Conservation (phyloP, 352 stramenopile genomes). For the Blastocystis sp. region DNA sequence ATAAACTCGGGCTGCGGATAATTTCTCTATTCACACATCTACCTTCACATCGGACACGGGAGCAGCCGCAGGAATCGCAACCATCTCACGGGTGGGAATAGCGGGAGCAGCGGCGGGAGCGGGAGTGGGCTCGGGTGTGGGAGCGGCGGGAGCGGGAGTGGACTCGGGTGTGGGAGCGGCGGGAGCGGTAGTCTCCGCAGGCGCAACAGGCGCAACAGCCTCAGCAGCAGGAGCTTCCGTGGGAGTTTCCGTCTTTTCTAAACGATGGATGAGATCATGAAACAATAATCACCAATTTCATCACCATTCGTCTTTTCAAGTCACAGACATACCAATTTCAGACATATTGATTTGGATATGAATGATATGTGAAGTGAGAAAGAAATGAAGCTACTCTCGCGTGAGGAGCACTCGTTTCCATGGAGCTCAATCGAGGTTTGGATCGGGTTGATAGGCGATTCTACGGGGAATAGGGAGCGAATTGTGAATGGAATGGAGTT, state of each 20-base stretch:
- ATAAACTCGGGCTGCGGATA: constrained; percentile 30
- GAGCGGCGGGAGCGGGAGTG: background rate
- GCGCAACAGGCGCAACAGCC: background rate
- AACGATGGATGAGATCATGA: background rate
- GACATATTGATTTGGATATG: background rate
- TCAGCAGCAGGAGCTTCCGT: background rate
- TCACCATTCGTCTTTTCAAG: background rate
- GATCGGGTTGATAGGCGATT: too few relatives aligned
- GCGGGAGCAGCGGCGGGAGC: background rate
- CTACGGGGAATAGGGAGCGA: too few relatives aligned
- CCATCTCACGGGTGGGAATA: background rate
- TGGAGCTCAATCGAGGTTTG: too few relatives aligned
- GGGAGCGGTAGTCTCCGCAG: too few relatives aligned
- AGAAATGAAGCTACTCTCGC: too few relatives aligned
- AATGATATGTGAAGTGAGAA: background rate
- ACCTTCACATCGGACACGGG: background rate
- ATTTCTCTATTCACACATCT: background rate
- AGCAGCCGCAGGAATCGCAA: background rate
- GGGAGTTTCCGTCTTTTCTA: background rate
- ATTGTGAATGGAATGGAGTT: too few relatives aligned
- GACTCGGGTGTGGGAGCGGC: too few relatives aligned
- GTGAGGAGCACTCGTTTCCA: too few relatives aligned
- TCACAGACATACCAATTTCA: background rate
- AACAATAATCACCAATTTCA: background rate
- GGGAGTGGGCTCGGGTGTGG: background rate